Base-by-base conservation (phyloP, 139 green algal genomes). In the Spirogloea muscicola region DNA sequence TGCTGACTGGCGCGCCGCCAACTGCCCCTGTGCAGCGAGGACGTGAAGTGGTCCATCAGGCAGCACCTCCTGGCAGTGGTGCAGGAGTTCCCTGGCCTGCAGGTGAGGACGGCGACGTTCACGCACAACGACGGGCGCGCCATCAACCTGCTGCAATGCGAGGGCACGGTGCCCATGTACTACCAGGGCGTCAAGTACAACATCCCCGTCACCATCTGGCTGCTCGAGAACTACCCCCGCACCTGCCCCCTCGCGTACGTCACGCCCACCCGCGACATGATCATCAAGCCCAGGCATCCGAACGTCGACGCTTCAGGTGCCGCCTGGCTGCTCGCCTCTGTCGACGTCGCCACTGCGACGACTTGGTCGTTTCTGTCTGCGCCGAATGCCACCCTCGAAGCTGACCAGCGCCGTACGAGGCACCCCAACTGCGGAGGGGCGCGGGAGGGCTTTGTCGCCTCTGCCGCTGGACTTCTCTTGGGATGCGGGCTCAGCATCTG, bases 101-200 rank as follows among this genome's bases (percentile, higher is more conserved):
- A 57, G 25, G 55, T 86, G 21, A 31, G 40, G 3, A 42, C 80
- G 10, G 74, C 48, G 7, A 42, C 33, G 40, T 87, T 76, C 68
- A 82, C 68, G n/a, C 66, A 85, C 74, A 82, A 86, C 49, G 76
- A 87, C 69, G 83, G 83, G 6, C 64, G 74, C 3, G 27, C 16
- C 58, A 67, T 82, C 9, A 58, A 86, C 25, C 67, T 94, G 39
- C 81, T 96, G n/a, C 84, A 89, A 74, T 85, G 83, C 3, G 85
- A 93, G 37, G 91, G 91, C 21, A 96, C 91, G 0, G 77, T 96
- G 1, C 91, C 91, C 18, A 93, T 96, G 62, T 89, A 89, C 62
- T 93, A 92, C 72, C 84, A 89, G 82, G 85, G 78, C 18, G 72
- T 76, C 39, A 93, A 92, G 66, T 97, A 97, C 86, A 96, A 97